Evolutionary conservation across 495 filamentous ascomycete genomes (phyloP).

Genomic region (Cetradonia linearis): DNA sequence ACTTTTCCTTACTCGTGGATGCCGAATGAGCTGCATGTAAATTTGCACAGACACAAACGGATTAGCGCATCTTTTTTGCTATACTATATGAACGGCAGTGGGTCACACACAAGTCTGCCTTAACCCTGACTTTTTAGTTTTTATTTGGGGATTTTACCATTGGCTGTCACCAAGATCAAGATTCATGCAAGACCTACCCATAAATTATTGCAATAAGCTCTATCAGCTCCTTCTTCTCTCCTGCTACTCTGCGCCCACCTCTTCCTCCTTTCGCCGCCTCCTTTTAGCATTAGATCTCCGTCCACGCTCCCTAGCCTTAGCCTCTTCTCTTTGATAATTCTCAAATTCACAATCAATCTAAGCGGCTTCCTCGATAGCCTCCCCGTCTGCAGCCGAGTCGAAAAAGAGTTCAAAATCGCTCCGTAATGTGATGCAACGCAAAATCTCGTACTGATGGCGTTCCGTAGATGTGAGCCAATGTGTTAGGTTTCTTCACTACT

Average conservation of each 20-base stretch:
- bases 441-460: neutral
- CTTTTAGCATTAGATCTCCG: neutral
- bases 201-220: neutral
- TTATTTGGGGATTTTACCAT: too few relatives aligned
- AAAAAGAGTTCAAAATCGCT: neutral
- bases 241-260: neutral
- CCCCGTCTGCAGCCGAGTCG: neutral
- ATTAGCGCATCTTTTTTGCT: too few relatives aligned
- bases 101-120: too few relatives aligned
- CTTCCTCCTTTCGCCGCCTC: neutral
- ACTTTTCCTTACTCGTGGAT: too few relatives aligned
- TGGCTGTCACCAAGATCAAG: too few relatives aligned
- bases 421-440: neutral
- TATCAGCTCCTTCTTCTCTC: neutral
- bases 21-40: too few relatives aligned
- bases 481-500: neutral
- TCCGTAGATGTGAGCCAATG: neutral
- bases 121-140: too few relatives aligned
- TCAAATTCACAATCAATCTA: neutral
- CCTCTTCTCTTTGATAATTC: neutral
- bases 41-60: too few relatives aligned
- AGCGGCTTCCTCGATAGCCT: neutral
- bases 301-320: slow-evolving; percentile 1
- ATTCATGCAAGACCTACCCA: neutral
- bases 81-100: too few relatives aligned